phyloP scores from a whole-genome alignment of 139 green algal genomes.

The Ettlia oleoabundans region DNA sequence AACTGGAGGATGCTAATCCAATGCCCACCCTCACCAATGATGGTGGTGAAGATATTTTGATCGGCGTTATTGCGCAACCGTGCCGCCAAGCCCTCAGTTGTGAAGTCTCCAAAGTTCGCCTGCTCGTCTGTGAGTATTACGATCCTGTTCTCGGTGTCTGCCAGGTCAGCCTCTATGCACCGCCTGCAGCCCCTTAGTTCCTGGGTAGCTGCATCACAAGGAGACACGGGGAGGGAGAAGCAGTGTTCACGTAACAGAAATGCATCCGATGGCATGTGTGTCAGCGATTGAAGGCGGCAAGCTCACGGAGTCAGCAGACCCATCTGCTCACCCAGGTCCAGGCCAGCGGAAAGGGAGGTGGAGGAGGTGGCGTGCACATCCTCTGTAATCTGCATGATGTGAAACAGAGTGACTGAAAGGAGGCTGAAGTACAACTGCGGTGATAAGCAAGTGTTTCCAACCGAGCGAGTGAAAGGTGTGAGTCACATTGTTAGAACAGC shows the following conservation, averaged over 20 bases:
- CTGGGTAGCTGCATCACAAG: neutral
- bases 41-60: conserved; percentile 30
- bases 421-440: too few species aligned
- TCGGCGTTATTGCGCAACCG: neutral
- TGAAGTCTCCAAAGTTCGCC: conserved; percentile 7
- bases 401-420: too few species aligned
- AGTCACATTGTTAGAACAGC: too few species aligned
- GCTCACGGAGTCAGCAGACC: too few species aligned
- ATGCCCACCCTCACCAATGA: neutral
- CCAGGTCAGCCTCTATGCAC: conserved; percentile 12
- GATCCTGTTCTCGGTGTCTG: conserved; percentile 36
- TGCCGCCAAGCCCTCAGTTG: neutral
- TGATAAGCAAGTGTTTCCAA: too few species aligned
- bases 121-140: conserved; percentile 38
- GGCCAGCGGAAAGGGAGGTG: conserved; percentile 2
- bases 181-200: conserved; percentile 2
- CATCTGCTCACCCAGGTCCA: neutral
- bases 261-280: neutral
- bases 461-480: too few species aligned
- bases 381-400: neutral
- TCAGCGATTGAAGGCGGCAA: too few species aligned
- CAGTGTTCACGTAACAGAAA: neutral
- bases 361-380: neutral
- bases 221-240: neutral
- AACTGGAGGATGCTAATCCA: neutral